Evolutionary conservation across 78 protist species (phyloP), one percentile per base, ranked within the genome.

Genomic region (Dictyostelium capitatum): DNA sequence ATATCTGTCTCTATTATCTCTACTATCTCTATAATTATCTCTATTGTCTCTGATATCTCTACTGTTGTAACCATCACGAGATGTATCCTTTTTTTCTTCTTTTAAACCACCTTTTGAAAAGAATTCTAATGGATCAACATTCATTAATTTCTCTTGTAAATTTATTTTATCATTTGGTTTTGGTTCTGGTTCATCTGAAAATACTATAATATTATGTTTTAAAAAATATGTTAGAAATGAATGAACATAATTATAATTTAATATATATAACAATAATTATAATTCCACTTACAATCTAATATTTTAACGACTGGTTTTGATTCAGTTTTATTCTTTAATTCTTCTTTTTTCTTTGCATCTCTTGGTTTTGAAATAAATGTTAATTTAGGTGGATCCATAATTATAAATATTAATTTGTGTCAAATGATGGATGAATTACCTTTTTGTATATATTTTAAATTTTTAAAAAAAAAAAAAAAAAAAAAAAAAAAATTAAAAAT

Each of bases 111-210:
- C 51, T 37, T 48, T 30, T n/a, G 80, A 10, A 70, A 87, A 77
- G 69, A 75, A 87, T 8, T 87, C 84, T 5, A 37, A 3, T 23
- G 93, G 93, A 64, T 87, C 80, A 14, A 87, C 93, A 77, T 87
- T 77, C 32, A 47, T 48, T 14, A 87, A 46, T 62, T 87, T 77
- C 15, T 87, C 93, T 77, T 87, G 92, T 14, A 46, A 23, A 25
- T 47, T 30, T 10, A 56, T 25, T 30, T 19, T 15, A n/a, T 59
- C 41, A 15, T 74, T 64, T 19, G 14, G 15, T 28, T 5, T 6
- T 73, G 79, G 28, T 46, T 87, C 84, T 7, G 28, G 37, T 9
- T 77, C 83, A 77, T 87, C 25, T 64, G 83, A 56, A 87, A 87
- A 87, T 46, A 73, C 79, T 73, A 59, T 7, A 19, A 54, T 19